A percentile compares a stretch with the other conserved stretches of the same genome.
Evolutionary conservation across 2,329 filamentous ascomycete species (phyloP).

Genomic region (Endoconidiophora polonica): DNA sequence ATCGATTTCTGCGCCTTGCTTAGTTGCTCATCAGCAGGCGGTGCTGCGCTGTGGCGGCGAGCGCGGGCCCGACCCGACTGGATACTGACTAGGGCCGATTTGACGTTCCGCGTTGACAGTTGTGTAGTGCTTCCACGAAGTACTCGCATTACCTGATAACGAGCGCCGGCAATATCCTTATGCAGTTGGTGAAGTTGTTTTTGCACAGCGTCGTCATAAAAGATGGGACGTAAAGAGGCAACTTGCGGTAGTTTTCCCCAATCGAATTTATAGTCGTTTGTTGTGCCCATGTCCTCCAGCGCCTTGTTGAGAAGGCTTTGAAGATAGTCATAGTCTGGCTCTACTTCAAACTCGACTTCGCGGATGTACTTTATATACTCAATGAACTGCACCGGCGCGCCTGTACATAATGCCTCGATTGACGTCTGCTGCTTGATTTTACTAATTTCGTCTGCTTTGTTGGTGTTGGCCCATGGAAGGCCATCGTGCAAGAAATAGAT

Average conservation of each 20-base stretch:
- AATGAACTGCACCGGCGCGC: conserved; percentile 8
- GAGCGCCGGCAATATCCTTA: conserved; percentile 3
- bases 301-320: conserved; percentile 6
- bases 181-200: conserved; percentile 3
- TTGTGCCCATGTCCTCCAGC: conserved; percentile 2
- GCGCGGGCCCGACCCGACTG: not conserved
- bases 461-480: conserved; percentile 8
- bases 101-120: not conserved
- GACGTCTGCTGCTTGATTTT: conserved; percentile 9
- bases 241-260: conserved; percentile 7
- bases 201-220: conserved; percentile 5
- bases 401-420: conserved; percentile 2
- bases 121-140: not conserved
- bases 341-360: conserved; percentile 4
- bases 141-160: conserved; percentile 7
- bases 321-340: conserved; percentile 10
- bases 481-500: conserved; percentile 8
- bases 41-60: not conserved
- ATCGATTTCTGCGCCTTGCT: conserved; percentile 10
- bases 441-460: conserved; percentile 5
- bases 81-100: not conserved
- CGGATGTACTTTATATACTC: conserved; percentile 10
- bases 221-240: conserved; percentile 4
- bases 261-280: conserved; percentile 9
- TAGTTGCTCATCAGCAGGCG: conserved; percentile 9